Percentiles rank a stretch among this genome's conserved stretches.
phyloP scores from a whole-genome alignment of 352 stramenopile genomes.

The Phytophthora sp. region DNA sequence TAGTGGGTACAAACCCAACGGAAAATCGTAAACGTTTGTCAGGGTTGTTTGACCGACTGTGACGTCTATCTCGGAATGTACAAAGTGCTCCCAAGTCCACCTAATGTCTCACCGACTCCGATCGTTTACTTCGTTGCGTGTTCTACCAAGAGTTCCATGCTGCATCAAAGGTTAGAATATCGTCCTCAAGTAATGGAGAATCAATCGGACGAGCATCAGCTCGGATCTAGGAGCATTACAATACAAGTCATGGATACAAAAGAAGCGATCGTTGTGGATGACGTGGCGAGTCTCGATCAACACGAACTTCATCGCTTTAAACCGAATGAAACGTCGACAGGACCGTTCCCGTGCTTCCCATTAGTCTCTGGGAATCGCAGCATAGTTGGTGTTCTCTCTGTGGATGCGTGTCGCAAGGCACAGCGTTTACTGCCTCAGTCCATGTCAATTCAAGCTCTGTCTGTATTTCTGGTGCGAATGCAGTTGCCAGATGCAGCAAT shows the following conservation, averaged over 20 bases:
- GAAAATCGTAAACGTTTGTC: slow-evolving; percentile 56
- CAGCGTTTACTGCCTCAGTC: slow-evolving; percentile 52
- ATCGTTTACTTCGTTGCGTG: slow-evolving; percentile 57
- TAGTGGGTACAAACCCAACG: slow-evolving; percentile 68
- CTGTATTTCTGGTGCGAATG: slow-evolving; percentile 63
- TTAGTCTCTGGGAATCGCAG: slow-evolving; percentile 24
- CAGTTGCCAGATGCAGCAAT: slow-evolving; percentile 51
- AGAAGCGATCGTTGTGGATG: slow-evolving; percentile 41
- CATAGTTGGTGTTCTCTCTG: slow-evolving; percentile 56
- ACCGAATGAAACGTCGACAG: slow-evolving; percentile 27
- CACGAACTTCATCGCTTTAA: slow-evolving; percentile 37
- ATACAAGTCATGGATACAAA: slow-evolving; percentile 41
- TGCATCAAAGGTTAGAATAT: slow-evolving; percentile 37
- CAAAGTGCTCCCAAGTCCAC: slow-evolving; percentile 54
- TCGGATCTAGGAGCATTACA: slow-evolving; percentile 29
- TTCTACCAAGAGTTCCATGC: slow-evolving; percentile 62
- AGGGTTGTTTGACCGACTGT: slow-evolving; percentile 67
- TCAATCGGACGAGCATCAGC: slow-evolving; percentile 15
- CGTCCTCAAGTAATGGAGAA: neutral
- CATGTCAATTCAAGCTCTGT: slow-evolving; percentile 57
- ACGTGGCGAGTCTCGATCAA: slow-evolving; percentile 34
- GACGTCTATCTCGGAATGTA: slow-evolving; percentile 77
- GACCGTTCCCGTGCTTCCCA: slow-evolving; percentile 65
- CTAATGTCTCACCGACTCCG: slow-evolving; percentile 27
- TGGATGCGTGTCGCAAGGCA: slow-evolving; percentile 65